Base-by-base conservation (phyloP, 495 filamentous ascomycete species). In the Lasiosphaeris hirsuta region DNA sequence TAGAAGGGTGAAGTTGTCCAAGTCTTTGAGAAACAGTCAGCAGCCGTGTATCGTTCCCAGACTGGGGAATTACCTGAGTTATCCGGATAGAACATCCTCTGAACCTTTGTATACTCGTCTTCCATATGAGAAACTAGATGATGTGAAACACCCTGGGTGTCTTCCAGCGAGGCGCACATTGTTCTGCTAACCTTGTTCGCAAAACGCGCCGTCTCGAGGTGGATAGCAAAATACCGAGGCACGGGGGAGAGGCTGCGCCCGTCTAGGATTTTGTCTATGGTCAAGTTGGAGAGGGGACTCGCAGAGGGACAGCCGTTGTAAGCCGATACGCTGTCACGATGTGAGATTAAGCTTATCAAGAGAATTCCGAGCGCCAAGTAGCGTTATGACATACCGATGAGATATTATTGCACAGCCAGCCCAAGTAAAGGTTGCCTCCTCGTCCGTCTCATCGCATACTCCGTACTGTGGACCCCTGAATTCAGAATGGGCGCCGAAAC, bases 361-460 rank as follows among this genome's bases (percentile, higher is more conserved):
- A 11, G 15, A 47, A 23, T 10, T 6, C 0, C 1, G n/a, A 35
- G 23, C 11, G 34, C 7, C 11, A 43, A 42, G 18, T 7, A 3
- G 4, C 36, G 42, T 18, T 43, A 23, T 36, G 5, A 58, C 62
- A 1, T 57, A 72, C 69, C 72, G 69, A 35, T 78, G 75, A 3
- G 71, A 66, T 9, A 77, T 59, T 10, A 78, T 74, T 37, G 73
- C 75, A 63, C 71, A 75, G 2, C 72, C 75, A 2, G 71, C 73
- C 75, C 75, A 78, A 3, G 74, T 77, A 52, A 68, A 76, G 1
- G 62, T 63, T 6, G 74, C 75, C 44, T 75, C 74, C n/a, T 77
- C 74, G 39, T 78, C 71, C 0, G 70, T 70, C 18, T 64, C 67
- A 35, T 70, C 18, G 63, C 67, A 35, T 65, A 65, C 41, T 69